phyloP scores from a whole-genome alignment of 352 stramenopile species.

The Phytophthora pseudosyringae region DNA sequence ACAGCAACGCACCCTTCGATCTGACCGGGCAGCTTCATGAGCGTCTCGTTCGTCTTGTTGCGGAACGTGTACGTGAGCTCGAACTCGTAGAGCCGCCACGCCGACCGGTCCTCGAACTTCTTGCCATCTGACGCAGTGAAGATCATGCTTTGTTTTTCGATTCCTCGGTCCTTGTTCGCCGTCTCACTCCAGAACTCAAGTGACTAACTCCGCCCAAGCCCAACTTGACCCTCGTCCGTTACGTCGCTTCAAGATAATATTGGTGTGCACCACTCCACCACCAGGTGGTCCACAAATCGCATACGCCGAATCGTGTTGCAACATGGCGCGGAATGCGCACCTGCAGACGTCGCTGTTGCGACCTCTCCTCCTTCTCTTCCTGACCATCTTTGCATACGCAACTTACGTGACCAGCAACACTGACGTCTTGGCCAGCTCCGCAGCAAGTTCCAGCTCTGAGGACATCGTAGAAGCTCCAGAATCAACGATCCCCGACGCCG shows the following conservation, averaged over 20 bases:
- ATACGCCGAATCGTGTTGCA: neutral
- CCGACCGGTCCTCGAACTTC: constrained; percentile 82
- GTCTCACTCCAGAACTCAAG: constrained; percentile 10
- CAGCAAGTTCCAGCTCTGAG: constrained; percentile 19
- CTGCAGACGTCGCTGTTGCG: constrained; percentile 14
- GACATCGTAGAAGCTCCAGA: constrained; percentile 11
- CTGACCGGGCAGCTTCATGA: constrained; percentile 82
- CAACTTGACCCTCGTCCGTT: constrained; percentile 23
- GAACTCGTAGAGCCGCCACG: constrained; percentile 91
- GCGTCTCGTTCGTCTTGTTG: constrained; percentile 78
- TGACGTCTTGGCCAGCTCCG: constrained; percentile 5
- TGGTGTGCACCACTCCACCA: constrained; percentile 10
- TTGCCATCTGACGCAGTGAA: constrained; percentile 91
- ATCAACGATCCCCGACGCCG: constrained; percentile 10
- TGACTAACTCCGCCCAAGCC: neutral
- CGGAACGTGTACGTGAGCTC: constrained; percentile 93
- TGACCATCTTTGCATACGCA: constrained; percentile 19
- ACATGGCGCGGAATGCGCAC: constrained; percentile 17
- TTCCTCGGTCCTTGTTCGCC: neutral
- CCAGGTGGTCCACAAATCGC: constrained; percentile 14
- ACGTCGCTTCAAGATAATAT: constrained; percentile 34
- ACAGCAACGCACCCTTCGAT: constrained; percentile 59
- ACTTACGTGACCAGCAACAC: constrained; percentile 26
- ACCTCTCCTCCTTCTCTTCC: constrained; percentile 22
- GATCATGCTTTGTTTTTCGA: constrained; percentile 17